Conservation (phyloP, 306 rosid species). For the Malus domestica region DNA sequence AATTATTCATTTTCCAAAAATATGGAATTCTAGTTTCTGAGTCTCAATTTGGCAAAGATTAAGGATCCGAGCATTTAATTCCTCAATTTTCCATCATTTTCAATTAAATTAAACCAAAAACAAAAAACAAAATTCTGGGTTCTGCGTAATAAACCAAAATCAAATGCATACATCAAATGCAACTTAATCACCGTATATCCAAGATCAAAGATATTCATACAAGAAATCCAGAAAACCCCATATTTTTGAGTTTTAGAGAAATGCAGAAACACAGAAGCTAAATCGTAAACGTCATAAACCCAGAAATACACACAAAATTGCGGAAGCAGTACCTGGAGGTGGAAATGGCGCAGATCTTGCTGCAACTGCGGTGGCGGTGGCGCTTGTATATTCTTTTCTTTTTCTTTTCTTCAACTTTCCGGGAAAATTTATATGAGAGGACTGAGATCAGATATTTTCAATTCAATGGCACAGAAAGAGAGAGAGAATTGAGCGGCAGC, state of each 20-base stretch:
- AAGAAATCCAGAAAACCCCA: not conserved
- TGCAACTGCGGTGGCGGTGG: not conserved
- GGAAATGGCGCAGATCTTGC: not conserved
- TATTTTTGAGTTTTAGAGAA: not conserved
- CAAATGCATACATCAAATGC: not conserved
- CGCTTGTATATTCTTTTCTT: not conserved
- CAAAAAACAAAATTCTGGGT: not conserved
- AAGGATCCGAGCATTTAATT: not conserved
- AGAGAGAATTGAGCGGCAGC: slow-evolving; percentile 1
- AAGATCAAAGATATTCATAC: not conserved
- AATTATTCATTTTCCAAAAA: not conserved
- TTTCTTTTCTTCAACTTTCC: not conserved
- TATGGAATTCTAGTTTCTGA: not conserved
- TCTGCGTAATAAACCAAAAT: not conserved
- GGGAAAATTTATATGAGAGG: not conserved
- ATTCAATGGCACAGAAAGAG: not conserved
- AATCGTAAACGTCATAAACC: not conserved
- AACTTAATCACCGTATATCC: not conserved
- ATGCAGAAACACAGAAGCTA: not conserved
- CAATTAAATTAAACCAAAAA: not conserved
- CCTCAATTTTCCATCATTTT: not conserved
- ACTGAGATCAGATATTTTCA: not conserved
- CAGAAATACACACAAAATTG: not conserved
- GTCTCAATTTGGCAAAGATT: not conserved
- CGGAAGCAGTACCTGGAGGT: not conserved